Conservation (phyloP, 2,329 filamentous ascomycete species). For the Aureobasidium sp. region DNA sequence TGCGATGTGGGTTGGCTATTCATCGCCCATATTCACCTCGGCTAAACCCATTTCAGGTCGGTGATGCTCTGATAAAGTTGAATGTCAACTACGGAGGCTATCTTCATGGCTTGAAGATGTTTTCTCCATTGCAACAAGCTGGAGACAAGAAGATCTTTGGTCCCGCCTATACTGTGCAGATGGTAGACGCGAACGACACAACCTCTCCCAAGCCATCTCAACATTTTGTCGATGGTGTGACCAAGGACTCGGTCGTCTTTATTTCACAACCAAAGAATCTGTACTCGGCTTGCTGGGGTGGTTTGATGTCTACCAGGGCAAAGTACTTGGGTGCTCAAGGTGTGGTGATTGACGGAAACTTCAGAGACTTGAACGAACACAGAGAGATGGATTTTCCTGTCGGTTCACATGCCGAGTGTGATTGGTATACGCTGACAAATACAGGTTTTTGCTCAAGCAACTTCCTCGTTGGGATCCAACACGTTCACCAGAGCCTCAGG, state of each 20-base stretch:
- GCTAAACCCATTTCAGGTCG: conserved; percentile 24
- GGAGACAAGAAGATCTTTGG: conserved; percentile 5
- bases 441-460: conserved; percentile 29
- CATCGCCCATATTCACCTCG: background rate
- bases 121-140: conserved; percentile 14
- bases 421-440: background rate
- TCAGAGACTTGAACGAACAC: conserved; percentile 32
- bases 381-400: conserved; percentile 20
- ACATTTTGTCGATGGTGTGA: conserved; percentile 34
- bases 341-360: conserved; percentile 35
- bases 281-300: conserved; percentile 34
- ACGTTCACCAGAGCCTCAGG: conserved; percentile 31
- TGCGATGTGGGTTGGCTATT: background rate
- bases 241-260: conserved; percentile 31
- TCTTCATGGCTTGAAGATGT: conserved; percentile 31
- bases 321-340: conserved; percentile 31
- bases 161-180: conserved; percentile 12
- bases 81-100: conserved; percentile 31
- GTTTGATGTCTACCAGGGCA: conserved; percentile 34
- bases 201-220: conserved; percentile 25
- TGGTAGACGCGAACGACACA: conserved; percentile 31
- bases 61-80: conserved; percentile 32
- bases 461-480: conserved; percentile 25
- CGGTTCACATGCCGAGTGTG: no score
- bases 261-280: conserved; percentile 32